Percentiles rank a stretch among this genome's conserved stretches.
These are phyloP conservation scores for Phytophthora chlamydospora DNA, from an alignment of 352 stramenopile species.

Conservation along the genomic window DNA sequence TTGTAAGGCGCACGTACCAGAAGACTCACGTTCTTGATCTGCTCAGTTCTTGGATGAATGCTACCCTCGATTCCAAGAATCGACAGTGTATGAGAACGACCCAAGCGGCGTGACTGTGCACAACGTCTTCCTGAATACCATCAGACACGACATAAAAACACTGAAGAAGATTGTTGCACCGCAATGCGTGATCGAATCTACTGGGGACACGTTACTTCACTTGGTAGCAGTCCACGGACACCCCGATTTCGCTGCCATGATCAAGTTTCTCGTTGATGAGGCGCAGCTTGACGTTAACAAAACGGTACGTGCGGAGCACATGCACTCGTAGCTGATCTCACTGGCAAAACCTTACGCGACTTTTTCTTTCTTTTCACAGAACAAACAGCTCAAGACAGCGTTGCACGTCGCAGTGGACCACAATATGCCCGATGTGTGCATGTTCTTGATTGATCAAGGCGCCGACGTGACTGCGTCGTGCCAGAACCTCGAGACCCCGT, in stretches of 20 bases:
- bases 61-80: conserved; percentile 39
- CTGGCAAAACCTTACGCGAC: neutral
- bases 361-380: conserved; percentile 26
- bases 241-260: conserved; percentile 35
- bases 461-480: conserved; percentile 50
- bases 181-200: conserved; percentile 53
- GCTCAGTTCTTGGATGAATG: conserved; percentile 43
- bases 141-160: conserved; percentile 35
- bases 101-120: conserved; percentile 46
- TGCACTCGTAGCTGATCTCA: neutral
- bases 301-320: conserved; percentile 27
- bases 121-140: conserved; percentile 48
- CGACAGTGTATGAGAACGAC: conserved; percentile 42
- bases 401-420: conserved; percentile 52
- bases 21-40: neutral
- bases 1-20: neutral
- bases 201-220: conserved; percentile 55
- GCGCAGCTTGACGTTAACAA: conserved; percentile 49
- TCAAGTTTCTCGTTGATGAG: conserved; percentile 47
- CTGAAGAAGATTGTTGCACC: conserved; percentile 48
- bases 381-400: conserved; percentile 58
- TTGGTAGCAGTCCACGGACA: conserved; percentile 46
- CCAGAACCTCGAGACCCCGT: conserved; percentile 42
- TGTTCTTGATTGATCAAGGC: conserved; percentile 47
- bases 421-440: conserved; percentile 41